Conservation (phyloP, 2,329 filamentous ascomycete genomes). For the Dactylella cylindrospora region DNA sequence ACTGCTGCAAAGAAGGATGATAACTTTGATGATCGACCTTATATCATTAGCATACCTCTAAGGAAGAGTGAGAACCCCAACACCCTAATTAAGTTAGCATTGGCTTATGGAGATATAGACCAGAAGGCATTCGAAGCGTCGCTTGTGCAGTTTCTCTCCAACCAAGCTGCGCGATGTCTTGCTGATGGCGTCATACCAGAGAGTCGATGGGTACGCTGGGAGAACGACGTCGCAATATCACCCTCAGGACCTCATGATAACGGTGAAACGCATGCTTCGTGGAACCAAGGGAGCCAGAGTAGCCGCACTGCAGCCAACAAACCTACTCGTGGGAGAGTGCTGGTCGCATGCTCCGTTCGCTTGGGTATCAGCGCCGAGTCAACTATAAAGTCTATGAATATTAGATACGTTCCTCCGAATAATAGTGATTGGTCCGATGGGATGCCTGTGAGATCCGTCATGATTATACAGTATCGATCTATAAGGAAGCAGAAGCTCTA, state of each 20-base stretch:
- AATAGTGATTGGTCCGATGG: constrained; percentile 30
- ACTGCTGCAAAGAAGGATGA: constrained; percentile 14
- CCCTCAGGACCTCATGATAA: background rate
- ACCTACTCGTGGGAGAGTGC: constrained; percentile 26
- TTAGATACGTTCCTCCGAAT: constrained; percentile 34
- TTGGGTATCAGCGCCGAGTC: constrained; percentile 31
- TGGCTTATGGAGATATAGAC: constrained; percentile 3
- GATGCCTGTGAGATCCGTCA: constrained; percentile 20
- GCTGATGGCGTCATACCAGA: constrained; percentile 36
- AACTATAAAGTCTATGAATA: constrained; percentile 39
- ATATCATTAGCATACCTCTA: constrained; percentile 38
- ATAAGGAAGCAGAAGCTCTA: constrained; percentile 42
- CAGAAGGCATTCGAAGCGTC: constrained; percentile 36
- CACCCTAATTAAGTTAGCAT: background rate
- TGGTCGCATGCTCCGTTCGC: constrained; percentile 35
- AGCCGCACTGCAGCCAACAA: constrained; percentile 6
- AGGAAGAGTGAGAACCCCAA: constrained; percentile 25
- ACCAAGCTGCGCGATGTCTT: constrained; percentile 34
- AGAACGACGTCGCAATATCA: constrained; percentile 6
- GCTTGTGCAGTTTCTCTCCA: constrained; percentile 28
- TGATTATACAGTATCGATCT: constrained; percentile 42
- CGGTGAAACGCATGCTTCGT: constrained; percentile 4
- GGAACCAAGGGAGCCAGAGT: constrained; percentile 6
- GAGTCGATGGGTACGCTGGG: constrained; percentile 42
- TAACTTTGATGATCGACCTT: constrained; percentile 23